A percentile compares a stretch with the other conserved stretches of the same genome.
These are phyloP conservation scores for Drechslerella dactyloides DNA, from an alignment of 2,329 filamentous ascomycete species.

Conservation along the genomic window DNA sequence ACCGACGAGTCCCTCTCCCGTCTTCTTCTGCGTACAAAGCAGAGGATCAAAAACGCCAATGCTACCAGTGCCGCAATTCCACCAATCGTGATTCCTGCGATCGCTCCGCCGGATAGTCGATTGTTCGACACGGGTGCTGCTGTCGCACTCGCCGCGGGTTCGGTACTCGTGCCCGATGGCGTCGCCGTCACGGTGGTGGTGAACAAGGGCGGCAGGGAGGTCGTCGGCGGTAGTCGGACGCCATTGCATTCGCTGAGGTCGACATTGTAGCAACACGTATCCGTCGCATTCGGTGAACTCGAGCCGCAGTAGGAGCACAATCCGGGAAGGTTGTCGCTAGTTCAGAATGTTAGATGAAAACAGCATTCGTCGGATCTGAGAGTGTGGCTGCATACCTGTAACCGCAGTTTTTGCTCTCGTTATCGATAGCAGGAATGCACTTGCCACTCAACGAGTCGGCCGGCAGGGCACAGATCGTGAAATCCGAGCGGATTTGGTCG, in stretches of 20 bases:
- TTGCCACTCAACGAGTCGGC: constrained; percentile 74
- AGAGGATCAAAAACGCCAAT: constrained; percentile 71
- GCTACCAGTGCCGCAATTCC: constrained; percentile 73
- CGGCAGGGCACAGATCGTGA: constrained; percentile 84
- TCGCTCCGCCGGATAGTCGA: constrained; percentile 79
- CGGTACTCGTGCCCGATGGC: constrained; percentile 58
- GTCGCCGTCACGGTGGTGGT: constrained; percentile 61
- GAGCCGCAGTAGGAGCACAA: constrained; percentile 85
- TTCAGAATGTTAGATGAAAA: background rate
- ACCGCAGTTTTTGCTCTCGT: constrained; percentile 87
- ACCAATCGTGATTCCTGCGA: constrained; percentile 89
- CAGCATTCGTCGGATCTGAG: constrained; percentile 64
- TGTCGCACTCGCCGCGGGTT: constrained; percentile 25
- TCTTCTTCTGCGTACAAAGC: constrained; percentile 65
- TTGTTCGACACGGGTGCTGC: constrained; percentile 53
- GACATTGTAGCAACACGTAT: constrained; percentile 89
- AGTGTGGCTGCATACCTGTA: constrained; percentile 62
- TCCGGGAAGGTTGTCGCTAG: constrained; percentile 66
- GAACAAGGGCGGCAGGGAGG: constrained; percentile 70
- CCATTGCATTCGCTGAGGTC: constrained; percentile 74
- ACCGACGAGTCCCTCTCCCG: constrained; percentile 66
- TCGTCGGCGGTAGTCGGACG: constrained; percentile 78
- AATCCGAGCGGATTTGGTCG: constrained; percentile 85
- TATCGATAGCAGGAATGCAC: constrained; percentile 77
- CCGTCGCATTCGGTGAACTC: constrained; percentile 87